Percentiles rank a stretch among this genome's conserved stretches.
phyloP scores from a whole-genome alignment of 306 rosid species.

The Inga laurina region DNA sequence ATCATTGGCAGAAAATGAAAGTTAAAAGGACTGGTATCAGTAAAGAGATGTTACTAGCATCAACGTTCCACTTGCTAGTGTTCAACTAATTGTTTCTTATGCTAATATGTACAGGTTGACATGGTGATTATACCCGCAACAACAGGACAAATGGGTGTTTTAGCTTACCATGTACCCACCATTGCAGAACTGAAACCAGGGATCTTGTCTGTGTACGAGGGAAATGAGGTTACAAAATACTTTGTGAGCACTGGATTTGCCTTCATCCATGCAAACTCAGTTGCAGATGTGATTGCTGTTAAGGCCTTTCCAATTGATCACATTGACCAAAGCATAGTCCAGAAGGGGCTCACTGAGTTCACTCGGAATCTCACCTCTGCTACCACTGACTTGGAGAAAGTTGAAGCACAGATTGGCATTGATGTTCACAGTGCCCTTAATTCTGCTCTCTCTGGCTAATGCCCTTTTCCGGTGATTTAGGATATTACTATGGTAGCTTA shows the following conservation, averaged over 20 bases:
- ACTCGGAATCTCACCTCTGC: background rate
- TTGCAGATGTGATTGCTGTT: constrained; percentile 7
- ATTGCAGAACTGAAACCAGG: constrained; percentile 5
- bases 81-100: background rate
- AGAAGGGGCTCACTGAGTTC: background rate
- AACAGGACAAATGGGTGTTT: background rate
- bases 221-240: background rate
- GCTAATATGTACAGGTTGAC: background rate
- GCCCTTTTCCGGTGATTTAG: background rate
- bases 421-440: constrained; percentile 59
- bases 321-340: background rate
- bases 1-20: background rate
- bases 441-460: constrained; percentile 48
- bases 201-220: background rate
- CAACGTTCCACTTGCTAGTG: background rate
- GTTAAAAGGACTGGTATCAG: background rate
- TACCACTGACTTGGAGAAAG: constrained; percentile 1
- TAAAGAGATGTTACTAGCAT: background rate
- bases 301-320: background rate
- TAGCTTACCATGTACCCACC: constrained; percentile 12
- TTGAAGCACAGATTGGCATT: constrained; percentile 62
- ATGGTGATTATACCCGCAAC: background rate
- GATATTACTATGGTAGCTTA: background rate
- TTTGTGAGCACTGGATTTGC: constrained; percentile 1
- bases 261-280: constrained; percentile 13